These are phyloP conservation scores for Aegilops speltoides DNA, from an alignment of 176 grass and related monocot species.

Conservation along the genomic window DNA sequence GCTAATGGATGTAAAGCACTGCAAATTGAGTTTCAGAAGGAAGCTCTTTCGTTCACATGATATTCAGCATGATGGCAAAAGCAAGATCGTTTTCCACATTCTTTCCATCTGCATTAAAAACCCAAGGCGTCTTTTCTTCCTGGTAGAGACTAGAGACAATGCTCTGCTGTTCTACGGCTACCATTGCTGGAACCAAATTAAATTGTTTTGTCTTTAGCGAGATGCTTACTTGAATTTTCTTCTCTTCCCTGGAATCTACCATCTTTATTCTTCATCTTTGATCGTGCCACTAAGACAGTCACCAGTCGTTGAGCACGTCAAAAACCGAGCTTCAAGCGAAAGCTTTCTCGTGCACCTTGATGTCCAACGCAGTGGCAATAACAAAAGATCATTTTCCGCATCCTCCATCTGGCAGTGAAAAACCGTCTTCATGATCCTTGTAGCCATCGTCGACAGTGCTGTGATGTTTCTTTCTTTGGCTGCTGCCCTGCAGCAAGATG, in stretches of 20 bases:
- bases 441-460: background rate
- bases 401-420: background rate
- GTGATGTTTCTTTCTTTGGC: background rate
- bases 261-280: background rate
- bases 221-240: conserved; percentile 5
- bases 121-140: background rate
- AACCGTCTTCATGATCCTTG: background rate
- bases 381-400: background rate
- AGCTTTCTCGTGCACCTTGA: background rate
- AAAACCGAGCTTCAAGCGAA: background rate
- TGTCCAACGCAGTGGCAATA: background rate
- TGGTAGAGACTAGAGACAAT: too few species aligned
- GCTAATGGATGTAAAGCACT: background rate
- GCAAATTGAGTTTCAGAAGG: background rate
- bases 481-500: conserved; percentile 1
- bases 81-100: background rate
- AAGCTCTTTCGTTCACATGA: background rate
- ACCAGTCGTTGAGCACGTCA: background rate
- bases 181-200: background rate
- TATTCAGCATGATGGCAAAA: background rate
- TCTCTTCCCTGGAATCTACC: background rate
- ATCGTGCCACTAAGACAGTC: background rate
- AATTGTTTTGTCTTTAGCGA: background rate
- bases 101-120: background rate
- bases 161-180: background rate